These are phyloP conservation scores for Exophiala bonariae DNA, from an alignment of 2,329 filamentous ascomycete genomes.

Conservation along the genomic window DNA sequence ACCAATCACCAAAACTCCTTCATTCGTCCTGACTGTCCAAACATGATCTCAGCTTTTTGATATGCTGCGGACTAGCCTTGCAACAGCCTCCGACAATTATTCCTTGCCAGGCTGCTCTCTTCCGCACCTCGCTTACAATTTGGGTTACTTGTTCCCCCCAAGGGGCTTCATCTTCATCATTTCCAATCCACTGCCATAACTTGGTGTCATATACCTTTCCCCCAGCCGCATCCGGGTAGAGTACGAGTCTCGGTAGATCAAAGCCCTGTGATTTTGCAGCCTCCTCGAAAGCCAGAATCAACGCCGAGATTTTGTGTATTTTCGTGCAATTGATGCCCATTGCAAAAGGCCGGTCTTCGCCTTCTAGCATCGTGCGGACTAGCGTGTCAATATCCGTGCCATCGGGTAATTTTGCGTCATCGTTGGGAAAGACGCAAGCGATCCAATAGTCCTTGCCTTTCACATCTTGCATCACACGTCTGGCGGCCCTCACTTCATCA, in stretches of 20 bases:
- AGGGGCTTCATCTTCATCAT: constrained; percentile 7
- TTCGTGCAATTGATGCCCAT: constrained; percentile 68
- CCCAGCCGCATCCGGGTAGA: constrained; percentile 70
- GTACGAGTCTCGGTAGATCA: constrained; percentile 54
- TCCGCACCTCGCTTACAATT: constrained; percentile 28
- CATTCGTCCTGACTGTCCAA: too few relatives aligned
- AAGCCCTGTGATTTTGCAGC: constrained; percentile 39
- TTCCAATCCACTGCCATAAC: constrained; percentile 59
- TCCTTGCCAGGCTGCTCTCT: constrained; percentile 22
- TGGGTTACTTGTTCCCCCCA: constrained; percentile 36
- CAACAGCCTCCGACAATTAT: constrained; percentile 49
- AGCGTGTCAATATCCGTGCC: constrained; percentile 50
- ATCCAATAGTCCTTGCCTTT: constrained; percentile 58
- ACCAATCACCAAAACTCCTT: too few relatives aligned
- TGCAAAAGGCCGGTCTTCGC: constrained; percentile 52
- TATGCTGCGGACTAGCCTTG: constrained; percentile 42
- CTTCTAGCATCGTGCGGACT: constrained; percentile 38
- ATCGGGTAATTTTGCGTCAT: constrained; percentile 57
- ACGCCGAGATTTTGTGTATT: constrained; percentile 32
- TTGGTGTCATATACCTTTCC: constrained; percentile 67
- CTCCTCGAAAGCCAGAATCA: constrained; percentile 32
- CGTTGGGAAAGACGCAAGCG: constrained; percentile 61
- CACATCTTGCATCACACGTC: constrained; percentile 41
- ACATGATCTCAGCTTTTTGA: constrained; percentile 33
- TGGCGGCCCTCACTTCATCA: constrained; percentile 62